Conservation (phyloP, 169 alveolate genomes). For the Plasmodium berghei region DNA sequence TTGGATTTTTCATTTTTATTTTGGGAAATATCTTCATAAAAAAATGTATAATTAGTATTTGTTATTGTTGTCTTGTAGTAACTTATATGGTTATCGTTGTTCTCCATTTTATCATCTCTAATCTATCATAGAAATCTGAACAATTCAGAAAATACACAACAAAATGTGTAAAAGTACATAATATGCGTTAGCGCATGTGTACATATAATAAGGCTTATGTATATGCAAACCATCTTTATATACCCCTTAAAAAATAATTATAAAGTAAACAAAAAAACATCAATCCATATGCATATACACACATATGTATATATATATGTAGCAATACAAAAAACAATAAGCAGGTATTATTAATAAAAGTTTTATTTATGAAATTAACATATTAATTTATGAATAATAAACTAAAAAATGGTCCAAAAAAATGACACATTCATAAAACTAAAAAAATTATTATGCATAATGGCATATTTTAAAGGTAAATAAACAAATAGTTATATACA, state of each 20-base stretch:
- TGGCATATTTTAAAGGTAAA: too few relatives aligned
- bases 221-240: neutral
- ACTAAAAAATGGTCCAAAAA: too few relatives aligned
- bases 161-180: neutral
- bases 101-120: conserved; percentile 21
- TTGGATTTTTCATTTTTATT: conserved; percentile 17
- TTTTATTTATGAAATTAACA: too few relatives aligned
- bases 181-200: too few relatives aligned
- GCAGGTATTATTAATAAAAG: neutral
- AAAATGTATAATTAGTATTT: conserved; percentile 8
- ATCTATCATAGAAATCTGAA: conserved; percentile 1
- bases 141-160: neutral
- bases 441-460: too few relatives aligned
- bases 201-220: too few relatives aligned
- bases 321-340: neutral
- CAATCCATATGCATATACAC: neutral
- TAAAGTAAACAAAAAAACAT: neutral
- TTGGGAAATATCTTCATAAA: conserved; percentile 30
- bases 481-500: too few relatives aligned
- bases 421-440: too few relatives aligned
- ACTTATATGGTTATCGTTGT: conserved; percentile 18
- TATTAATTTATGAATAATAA: too few relatives aligned
- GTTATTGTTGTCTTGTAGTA: conserved; percentile 4
- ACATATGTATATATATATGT: neutral
- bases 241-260: neutral